phyloP scores from a whole-genome alignment of 306 rosid species.

The Alnus rubra region DNA sequence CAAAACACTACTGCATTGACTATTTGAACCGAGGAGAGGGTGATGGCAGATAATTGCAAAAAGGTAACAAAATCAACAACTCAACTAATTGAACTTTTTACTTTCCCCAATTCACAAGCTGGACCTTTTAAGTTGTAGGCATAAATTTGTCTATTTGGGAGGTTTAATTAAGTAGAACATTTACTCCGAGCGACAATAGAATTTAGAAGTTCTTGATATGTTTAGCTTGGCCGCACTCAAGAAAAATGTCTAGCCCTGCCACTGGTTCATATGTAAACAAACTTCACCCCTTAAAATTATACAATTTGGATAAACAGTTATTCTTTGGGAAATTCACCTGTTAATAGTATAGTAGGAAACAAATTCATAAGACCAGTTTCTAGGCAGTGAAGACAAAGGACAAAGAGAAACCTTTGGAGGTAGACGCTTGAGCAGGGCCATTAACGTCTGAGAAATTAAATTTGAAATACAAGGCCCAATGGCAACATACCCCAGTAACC shows the following conservation, averaged over 20 bases:
- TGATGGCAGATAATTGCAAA: not conserved
- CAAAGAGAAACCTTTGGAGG: constrained; percentile 80
- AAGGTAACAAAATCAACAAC: not conserved
- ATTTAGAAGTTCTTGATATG: not conserved
- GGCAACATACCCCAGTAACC: constrained; percentile 83
- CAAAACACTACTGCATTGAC: not conserved
- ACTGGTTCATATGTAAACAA: not conserved
- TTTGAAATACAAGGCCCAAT: constrained; percentile 98
- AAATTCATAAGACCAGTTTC: not conserved
- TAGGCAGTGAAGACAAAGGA: constrained; percentile 14
- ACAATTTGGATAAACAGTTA: not conserved
- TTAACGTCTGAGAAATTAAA: constrained; percentile 75
- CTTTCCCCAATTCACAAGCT: not conserved
- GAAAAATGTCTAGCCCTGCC: not conserved
- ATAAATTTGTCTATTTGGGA: too few relatives aligned
- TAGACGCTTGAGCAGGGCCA: constrained; percentile 83
- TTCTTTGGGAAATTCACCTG: not conserved
- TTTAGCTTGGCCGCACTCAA: not conserved
- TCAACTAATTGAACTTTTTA: not conserved
- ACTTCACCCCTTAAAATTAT: not conserved
- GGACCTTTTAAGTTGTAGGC: too few relatives aligned
- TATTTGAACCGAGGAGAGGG: not conserved
- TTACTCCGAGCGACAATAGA: too few relatives aligned
- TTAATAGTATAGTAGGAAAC: constrained; percentile 4
- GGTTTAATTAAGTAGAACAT: too few relatives aligned